Conservation (phyloP, 2,329 filamentous ascomycete species). For the Fusarium circinatum region DNA sequence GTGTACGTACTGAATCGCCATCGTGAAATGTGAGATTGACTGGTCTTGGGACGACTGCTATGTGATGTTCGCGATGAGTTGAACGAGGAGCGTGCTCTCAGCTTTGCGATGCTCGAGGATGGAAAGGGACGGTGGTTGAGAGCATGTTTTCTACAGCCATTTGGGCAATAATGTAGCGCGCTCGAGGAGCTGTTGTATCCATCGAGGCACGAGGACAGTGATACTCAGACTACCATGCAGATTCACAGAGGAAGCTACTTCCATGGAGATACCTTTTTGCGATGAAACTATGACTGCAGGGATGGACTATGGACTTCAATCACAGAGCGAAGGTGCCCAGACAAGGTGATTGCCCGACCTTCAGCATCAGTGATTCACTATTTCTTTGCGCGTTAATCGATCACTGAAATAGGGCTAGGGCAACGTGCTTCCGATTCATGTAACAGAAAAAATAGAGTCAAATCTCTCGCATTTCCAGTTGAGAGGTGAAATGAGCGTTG, state of each 20-base stretch:
- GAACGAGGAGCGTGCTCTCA: not conserved
- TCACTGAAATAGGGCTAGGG: rapidly evolving
- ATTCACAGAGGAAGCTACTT: rapidly evolving
- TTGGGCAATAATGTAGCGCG: too few species aligned
- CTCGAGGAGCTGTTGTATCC: rapidly evolving
- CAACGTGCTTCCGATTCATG: rapidly evolving
- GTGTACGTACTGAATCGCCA: not conserved
- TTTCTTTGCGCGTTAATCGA: not conserved
- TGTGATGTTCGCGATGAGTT: not conserved
- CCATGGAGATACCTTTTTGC: rapidly evolving
- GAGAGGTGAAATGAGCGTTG: not conserved
- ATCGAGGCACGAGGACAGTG: not conserved
- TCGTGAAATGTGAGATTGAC: not conserved
- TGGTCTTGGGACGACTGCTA: rapidly evolving
- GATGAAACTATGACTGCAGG: too few species aligned
- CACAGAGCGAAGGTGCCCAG: not conserved
- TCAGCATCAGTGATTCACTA: not conserved
- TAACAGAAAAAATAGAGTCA: rapidly evolving
- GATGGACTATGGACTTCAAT: too few species aligned
- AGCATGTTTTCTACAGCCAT: too few species aligned
- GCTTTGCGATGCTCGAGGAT: too few species aligned
- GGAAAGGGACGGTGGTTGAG: rapidly evolving
- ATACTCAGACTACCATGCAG: rapidly evolving
- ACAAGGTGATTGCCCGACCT: too few species aligned
- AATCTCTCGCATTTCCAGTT: rapidly evolving